phyloP scores from a whole-genome alignment of 768 basidiomycete genomes.

The Boletellus ananas region DNA sequence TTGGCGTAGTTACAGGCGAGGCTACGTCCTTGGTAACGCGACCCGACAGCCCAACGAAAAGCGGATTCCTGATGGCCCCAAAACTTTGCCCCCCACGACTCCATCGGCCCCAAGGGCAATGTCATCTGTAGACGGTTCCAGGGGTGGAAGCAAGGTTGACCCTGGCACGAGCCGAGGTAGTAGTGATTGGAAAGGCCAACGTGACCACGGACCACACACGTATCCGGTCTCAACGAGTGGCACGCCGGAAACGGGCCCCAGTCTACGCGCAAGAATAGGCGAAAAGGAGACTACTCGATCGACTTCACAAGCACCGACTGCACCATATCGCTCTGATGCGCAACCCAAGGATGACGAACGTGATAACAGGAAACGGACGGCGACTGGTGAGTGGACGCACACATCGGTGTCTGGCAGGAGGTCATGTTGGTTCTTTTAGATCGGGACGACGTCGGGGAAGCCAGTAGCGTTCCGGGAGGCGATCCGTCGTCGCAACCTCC shows the following conservation, averaged over 20 bases:
- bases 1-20: neutral
- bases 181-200: constrained; percentile 48
- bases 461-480: constrained; percentile 30
- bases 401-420: neutral
- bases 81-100: constrained; percentile 51
- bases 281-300: constrained; percentile 50
- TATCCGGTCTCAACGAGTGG: constrained; percentile 19
- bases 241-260: constrained; percentile 28
- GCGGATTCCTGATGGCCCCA: constrained; percentile 52
- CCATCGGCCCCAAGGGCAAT: constrained; percentile 74
- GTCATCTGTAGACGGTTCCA: constrained; percentile 46
- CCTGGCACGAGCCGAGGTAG: constrained; percentile 35
- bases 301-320: constrained; percentile 38
- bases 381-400: constrained; percentile 49
- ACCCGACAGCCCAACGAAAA: constrained; percentile 47
- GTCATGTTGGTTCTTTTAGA: constrained; percentile 36
- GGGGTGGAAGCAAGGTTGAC: constrained; percentile 40
- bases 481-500: constrained; percentile 42
- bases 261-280: constrained; percentile 56
- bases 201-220: constrained; percentile 29
- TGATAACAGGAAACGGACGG: constrained; percentile 64
- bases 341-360: constrained; percentile 59
- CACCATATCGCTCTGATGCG: constrained; percentile 43
- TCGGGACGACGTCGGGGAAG: constrained; percentile 53
- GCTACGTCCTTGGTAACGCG: constrained; percentile 5